Percentiles rank a stretch among this genome's conserved stretches.
These are phyloP conservation scores for Apiotrichum porosum DNA, from an alignment of 1,284 basidiomycete species.

Conservation along the genomic window DNA sequence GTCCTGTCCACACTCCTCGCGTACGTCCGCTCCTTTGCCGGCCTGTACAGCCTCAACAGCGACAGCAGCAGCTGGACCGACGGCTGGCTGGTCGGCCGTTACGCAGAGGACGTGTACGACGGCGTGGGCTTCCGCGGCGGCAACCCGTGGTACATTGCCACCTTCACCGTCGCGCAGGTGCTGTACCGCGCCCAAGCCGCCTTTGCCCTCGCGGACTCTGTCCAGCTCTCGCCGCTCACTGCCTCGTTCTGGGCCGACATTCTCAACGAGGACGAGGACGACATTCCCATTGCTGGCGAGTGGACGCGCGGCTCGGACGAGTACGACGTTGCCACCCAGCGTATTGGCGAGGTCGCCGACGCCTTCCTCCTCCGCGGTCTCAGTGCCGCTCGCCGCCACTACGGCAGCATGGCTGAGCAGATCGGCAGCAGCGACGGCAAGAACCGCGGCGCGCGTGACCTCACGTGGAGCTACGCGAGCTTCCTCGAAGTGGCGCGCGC, in stretches of 20 bases:
- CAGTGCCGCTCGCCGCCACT: background rate
- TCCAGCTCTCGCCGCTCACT: constrained; percentile 22
- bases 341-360: constrained; percentile 37
- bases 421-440: constrained; percentile 23
- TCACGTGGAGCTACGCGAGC: constrained; percentile 50
- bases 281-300: background rate
- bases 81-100: constrained; percentile 50
- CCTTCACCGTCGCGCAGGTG: constrained; percentile 47
- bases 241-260: constrained; percentile 43
- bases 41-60: constrained; percentile 48
- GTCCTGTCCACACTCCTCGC: constrained; percentile 42
- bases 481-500: constrained; percentile 34
- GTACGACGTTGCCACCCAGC: constrained; percentile 23
- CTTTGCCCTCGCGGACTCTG: constrained; percentile 9
- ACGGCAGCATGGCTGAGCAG: constrained; percentile 49
- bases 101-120: constrained; percentile 51
- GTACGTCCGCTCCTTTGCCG: constrained; percentile 42
- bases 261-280: background rate
- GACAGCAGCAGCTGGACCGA: constrained; percentile 23
- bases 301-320: constrained; percentile 3
- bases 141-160: constrained; percentile 51
- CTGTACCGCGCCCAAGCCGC: constrained; percentile 36
- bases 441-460: constrained; percentile 40
- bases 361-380: constrained; percentile 27
- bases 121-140: constrained; percentile 42